Evolutionary conservation across 306 rosid genomes (phyloP).

Genomic region (Chamaecrista fasciculata): DNA sequence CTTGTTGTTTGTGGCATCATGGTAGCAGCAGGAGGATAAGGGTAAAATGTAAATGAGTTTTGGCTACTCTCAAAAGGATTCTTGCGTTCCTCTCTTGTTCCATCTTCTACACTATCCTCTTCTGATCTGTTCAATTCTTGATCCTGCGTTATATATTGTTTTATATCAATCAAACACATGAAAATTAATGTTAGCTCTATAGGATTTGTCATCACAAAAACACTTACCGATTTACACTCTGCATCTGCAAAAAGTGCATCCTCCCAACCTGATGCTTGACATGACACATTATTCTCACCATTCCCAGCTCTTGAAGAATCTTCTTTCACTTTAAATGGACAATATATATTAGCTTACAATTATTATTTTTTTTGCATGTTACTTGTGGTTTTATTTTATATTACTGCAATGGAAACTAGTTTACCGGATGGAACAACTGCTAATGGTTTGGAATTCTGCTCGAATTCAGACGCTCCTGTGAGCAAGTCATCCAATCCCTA

Average conservation of each 20-base stretch:
- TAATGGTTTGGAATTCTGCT: constrained; percentile 30
- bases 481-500: constrained; percentile 48
- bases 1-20: too few species aligned
- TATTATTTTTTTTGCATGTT: neutral
- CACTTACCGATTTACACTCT: constrained; percentile 16
- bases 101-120: constrained; percentile 4
- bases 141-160: constrained; percentile 35
- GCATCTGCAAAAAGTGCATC: constrained; percentile 34
- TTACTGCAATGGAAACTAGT: constrained; percentile 2
- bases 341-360: neutral
- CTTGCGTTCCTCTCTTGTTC: neutral
- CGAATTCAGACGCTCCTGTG: constrained; percentile 47
- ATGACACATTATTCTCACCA: constrained; percentile 12
- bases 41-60: too few species aligned
- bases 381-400: neutral
- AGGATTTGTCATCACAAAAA: too few species aligned
- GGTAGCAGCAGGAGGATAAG: constrained; percentile 1
- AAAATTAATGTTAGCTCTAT: too few species aligned
- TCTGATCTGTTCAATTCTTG: neutral
- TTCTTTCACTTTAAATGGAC: constrained; percentile 17
- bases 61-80: too few species aligned
- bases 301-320: neutral
- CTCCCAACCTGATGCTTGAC: constrained; percentile 36
- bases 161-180: too few species aligned
- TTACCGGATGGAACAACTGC: constrained; percentile 34